Evolutionary conservation across 2,329 filamentous ascomycete species (phyloP).

Genomic region (Penicillium sp.): DNA sequence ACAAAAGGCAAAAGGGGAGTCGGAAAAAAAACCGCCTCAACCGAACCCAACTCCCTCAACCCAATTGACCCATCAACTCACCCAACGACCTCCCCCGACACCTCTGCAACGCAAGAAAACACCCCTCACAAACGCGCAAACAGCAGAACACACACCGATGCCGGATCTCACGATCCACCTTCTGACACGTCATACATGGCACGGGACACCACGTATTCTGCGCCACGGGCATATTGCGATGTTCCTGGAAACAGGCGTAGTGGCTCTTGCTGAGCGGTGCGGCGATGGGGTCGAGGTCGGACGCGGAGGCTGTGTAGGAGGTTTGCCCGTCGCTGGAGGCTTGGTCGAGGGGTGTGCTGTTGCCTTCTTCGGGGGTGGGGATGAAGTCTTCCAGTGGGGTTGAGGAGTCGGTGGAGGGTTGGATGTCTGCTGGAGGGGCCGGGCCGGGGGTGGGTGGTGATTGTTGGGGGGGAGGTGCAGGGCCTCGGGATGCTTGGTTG

Average conservation of each 20-base stretch:
- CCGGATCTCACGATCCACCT: slow-evolving; percentile 40
- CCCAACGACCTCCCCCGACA: slow-evolving; percentile 35
- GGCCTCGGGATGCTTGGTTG: not conserved
- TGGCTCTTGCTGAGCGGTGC: slow-evolving; percentile 41
- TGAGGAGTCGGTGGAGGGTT: slow-evolving; percentile 7
- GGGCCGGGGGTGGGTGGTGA: not conserved
- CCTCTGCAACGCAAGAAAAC: slow-evolving; percentile 38
- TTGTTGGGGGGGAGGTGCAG: not conserved
- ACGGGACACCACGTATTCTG: slow-evolving; percentile 44
- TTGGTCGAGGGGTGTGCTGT: slow-evolving; percentile 21
- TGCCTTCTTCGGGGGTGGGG: slow-evolving; percentile 35
- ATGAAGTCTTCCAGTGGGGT: slow-evolving; percentile 37
- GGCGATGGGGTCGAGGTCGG: slow-evolving; percentile 35
- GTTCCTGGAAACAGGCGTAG: slow-evolving; percentile 43
- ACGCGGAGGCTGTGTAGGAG: slow-evolving; percentile 33
- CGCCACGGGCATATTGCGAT: slow-evolving; percentile 38
- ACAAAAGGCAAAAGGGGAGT: not conserved
- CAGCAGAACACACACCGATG: slow-evolving; percentile 47
- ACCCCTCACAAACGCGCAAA: slow-evolving; percentile 42
- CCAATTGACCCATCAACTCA: slow-evolving; percentile 33
- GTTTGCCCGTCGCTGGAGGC: slow-evolving; percentile 18
- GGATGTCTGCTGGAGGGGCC: slow-evolving; percentile 8
- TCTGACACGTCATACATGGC: slow-evolving; percentile 48
- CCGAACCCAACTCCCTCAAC: not conserved
- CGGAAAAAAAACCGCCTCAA: not conserved